phyloP scores from a whole-genome alignment of 352 stramenopile genomes.

The Phytopythium boreale region DNA sequence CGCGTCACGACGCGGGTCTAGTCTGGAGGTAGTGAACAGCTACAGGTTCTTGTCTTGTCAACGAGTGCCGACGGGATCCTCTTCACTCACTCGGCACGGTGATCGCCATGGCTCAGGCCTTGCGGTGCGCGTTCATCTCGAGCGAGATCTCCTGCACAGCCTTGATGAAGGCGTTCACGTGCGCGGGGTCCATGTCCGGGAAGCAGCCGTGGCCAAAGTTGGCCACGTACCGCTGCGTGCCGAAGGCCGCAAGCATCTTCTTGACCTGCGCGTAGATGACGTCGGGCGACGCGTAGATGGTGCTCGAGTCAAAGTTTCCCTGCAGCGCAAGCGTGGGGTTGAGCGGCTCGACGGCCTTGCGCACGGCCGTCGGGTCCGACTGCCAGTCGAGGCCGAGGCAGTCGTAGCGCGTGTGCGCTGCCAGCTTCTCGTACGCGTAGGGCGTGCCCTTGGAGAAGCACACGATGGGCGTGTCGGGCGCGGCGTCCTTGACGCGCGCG shows the following conservation, averaged over 20 bases:
- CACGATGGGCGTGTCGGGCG: conserved; percentile 64
- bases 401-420: conserved; percentile 88
- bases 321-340: conserved; percentile 78
- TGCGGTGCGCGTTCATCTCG: conserved; percentile 70
- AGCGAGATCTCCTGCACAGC: conserved; percentile 94
- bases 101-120: neutral
- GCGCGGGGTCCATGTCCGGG: conserved; percentile 92
- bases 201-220: conserved; percentile 98
- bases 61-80: neutral
- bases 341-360: conserved; percentile 56
- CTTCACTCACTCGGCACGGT: too few relatives aligned
- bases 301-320: conserved; percentile 92
- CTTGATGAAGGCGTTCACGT: conserved; percentile 96
- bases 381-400: conserved; percentile 94
- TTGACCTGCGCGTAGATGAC: conserved; percentile 84
- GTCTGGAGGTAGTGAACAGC: neutral
- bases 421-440: conserved; percentile 73
- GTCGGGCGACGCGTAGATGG: conserved; percentile 84
- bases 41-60: neutral
- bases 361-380: conserved; percentile 88
- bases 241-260: conserved; percentile 94
- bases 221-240: conserved; percentile 94
- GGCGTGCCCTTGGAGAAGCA: conserved; percentile 86
- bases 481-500: conserved; percentile 69
- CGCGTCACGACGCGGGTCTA: neutral